phyloP scores from a whole-genome alignment of 2,329 filamentous ascomycete genomes.

The Cordyceps militaris region DNA sequence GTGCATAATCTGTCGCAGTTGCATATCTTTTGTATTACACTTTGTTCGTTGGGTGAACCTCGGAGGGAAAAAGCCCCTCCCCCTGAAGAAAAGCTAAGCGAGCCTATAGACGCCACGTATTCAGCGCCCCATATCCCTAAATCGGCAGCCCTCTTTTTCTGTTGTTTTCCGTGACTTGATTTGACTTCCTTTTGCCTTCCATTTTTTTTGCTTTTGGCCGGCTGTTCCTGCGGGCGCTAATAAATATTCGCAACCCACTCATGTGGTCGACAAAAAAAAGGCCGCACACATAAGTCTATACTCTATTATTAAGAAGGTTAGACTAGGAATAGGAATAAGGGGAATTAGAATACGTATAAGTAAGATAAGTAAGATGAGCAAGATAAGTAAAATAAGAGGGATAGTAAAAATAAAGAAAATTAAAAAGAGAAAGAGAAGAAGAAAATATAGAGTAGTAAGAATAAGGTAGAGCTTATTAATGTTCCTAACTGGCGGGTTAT shows the following conservation, averaged over 20 bases:
- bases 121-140: conserved; percentile 7
- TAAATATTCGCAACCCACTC: background rate
- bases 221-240: background rate
- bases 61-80: background rate
- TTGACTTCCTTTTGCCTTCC: background rate
- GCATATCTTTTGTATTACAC: background rate
- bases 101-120: conserved; percentile 3
- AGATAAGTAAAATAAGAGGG: too few species aligned
- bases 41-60: background rate
- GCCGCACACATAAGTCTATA: too few species aligned
- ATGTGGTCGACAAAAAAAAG: too few species aligned
- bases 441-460: too few species aligned
- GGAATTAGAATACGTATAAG: too few species aligned
- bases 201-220: background rate
- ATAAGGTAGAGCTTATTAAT: too few species aligned
- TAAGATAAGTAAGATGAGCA: too few species aligned
- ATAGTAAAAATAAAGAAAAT: too few species aligned
- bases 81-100: background rate
- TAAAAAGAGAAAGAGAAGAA: too few species aligned
- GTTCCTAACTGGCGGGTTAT: too few species aligned
- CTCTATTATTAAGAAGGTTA: too few species aligned
- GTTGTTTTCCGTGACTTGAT: background rate
- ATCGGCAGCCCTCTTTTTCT: conserved; percentile 3
- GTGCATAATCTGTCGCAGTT: background rate
- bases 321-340: too few species aligned